Evolutionary conservation across 371 early-diverging fungal species (phyloP), one percentile per base, ranked within the genome.

Genomic region (Apophysomyces elegans): DNA sequence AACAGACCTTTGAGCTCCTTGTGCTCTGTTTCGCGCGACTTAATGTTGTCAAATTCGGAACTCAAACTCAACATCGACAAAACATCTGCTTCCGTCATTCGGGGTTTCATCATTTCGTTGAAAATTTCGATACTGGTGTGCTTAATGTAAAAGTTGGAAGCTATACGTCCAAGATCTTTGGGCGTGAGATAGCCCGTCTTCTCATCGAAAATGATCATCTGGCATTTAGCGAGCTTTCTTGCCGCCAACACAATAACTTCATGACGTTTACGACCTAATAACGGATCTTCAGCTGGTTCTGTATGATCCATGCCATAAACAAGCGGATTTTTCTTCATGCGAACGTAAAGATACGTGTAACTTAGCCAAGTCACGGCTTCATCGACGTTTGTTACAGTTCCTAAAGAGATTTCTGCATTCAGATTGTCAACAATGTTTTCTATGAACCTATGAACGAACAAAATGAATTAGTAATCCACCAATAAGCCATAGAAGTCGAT

Each of bases 291-390:
- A 13, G 77, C 71, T 2, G 91, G 78, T 64, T 92, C 93, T 6
- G 84, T 75, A 74, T 89, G 90, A 61, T 86, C 82, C 72, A 98
- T 84, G 8, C 98, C 97, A 68, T 99, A 99, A 21, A 91, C 88
- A 65, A 93, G 81, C 8, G 99, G 99, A 67, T 96, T 96, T 75
- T 91, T 91, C 60, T 88, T 90, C 98, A 99, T 97, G 45, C 99
- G 90, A 4, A 99, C 94, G 76, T 91, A 96, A 56, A 99, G 81
- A 79, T 97, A 99, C 1, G 99, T 99, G 83, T 96, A 97, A 57
- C 95, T 93, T 36, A 99, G 88, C 99, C 99, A 99, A 3, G 90
- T 85, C 8, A 98, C 90, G 0, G 95, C 99, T 73, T 99, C 99
- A 64, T 93, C 91, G 36, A 97, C 77, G 64, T 85, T 96, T 35